A percentile compares a stretch with the other conserved stretches of the same genome.
phyloP scores from a whole-genome alignment of 1,139 yeast species.

The Scheffersomyces cryptocercus region DNA sequence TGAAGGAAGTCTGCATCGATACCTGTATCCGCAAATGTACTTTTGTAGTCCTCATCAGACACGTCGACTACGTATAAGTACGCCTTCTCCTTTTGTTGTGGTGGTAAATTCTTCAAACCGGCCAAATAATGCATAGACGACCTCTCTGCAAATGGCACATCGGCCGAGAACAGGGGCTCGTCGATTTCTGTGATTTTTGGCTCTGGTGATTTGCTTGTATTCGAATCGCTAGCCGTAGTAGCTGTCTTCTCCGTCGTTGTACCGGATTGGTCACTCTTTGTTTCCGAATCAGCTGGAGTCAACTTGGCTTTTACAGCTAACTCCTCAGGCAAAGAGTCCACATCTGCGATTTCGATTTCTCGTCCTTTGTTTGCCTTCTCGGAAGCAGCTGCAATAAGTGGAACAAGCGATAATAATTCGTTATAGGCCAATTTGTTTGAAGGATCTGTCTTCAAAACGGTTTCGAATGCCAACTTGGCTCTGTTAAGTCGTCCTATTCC shows the following conservation, averaged over 20 bases:
- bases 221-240: too few relatives aligned
- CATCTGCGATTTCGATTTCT: slow-evolving; percentile 42
- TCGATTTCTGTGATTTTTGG: too few relatives aligned
- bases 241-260: too few relatives aligned
- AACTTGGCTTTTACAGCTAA: neutral
- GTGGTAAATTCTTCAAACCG: slow-evolving; percentile 27
- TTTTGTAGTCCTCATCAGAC: slow-evolving; percentile 24
- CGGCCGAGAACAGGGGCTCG: too few relatives aligned
- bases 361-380: slow-evolving; percentile 14
- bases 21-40: slow-evolving; percentile 48
- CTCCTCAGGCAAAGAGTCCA: slow-evolving; percentile 46
- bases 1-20: slow-evolving; percentile 58
- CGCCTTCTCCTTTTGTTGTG: slow-evolving; percentile 29
- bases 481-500: slow-evolving; percentile 29
- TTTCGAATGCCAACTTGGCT: slow-evolving; percentile 37
- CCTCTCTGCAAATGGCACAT: slow-evolving; percentile 16
- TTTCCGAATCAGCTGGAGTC: neutral
- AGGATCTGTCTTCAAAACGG: slow-evolving; percentile 50
- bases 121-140: slow-evolving; percentile 36
- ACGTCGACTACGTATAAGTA: slow-evolving; percentile 43
- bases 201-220: too few relatives aligned
- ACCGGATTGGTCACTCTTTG: neutral
- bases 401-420: slow-evolving; percentile 21
- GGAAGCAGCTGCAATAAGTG: slow-evolving; percentile 7
- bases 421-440: slow-evolving; percentile 33